Percentiles rank a stretch among this genome's conserved stretches.
phyloP scores from a whole-genome alignment of 1,284 basidiomycete genomes.

The Ceratobasidium sp. region DNA sequence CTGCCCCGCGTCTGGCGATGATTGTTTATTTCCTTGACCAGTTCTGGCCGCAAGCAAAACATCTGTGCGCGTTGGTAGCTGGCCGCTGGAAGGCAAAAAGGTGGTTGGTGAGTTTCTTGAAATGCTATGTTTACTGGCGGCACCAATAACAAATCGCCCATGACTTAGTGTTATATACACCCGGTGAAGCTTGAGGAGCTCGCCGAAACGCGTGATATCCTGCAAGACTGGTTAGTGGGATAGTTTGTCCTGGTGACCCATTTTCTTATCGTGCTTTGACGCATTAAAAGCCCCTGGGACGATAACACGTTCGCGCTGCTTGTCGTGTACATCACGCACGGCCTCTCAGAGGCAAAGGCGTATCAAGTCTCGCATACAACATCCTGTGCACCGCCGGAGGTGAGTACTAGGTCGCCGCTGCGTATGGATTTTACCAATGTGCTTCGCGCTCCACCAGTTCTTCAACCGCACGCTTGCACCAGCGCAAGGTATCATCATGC shows the following conservation, averaged over 20 bases:
- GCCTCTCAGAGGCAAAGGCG: not conserved
- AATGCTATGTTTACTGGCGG: not conserved
- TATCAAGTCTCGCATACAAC: not conserved
- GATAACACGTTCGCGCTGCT: not conserved
- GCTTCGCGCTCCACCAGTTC: not conserved
- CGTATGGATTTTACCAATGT: not conserved
- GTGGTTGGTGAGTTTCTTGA: slow-evolving; percentile 11
- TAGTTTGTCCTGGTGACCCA: not conserved
- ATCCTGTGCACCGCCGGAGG: not conserved
- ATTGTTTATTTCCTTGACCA: slow-evolving; percentile 9
- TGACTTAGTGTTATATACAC: not conserved
- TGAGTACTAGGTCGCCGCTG: not conserved
- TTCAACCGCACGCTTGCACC: not conserved
- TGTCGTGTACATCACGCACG: slow-evolving; percentile 10
- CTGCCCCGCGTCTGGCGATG: slow-evolving; percentile 20
- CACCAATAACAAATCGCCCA: not conserved
- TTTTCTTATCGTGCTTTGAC: not conserved
- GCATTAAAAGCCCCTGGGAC: not conserved
- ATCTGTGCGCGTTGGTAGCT: not conserved
- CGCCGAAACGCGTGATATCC: not conserved
- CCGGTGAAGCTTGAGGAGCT: slow-evolving; percentile 19
- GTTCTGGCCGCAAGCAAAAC: slow-evolving; percentile 28
- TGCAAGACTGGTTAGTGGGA: slow-evolving; percentile 1
- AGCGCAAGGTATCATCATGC: not conserved
- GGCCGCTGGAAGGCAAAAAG: not conserved